Conservation (phyloP, 345 rosid species). For the Aquilaria sinensis region DNA sequence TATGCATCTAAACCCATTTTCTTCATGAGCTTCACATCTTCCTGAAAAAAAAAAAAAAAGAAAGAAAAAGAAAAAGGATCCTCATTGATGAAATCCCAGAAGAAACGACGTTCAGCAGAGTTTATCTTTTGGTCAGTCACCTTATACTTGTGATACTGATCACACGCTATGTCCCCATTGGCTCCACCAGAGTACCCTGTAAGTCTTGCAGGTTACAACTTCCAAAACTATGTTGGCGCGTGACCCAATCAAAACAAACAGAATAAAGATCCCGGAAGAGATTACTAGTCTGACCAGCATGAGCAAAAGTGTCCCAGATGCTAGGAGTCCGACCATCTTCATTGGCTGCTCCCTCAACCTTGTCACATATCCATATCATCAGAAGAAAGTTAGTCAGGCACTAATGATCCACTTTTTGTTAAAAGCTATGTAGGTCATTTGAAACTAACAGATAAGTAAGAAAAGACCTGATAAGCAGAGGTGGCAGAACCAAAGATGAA, state of each 20-base stretch:
- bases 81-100: background rate
- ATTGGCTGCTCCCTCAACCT: conserved; percentile 46
- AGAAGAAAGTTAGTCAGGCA: too few species aligned
- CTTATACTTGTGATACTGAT: conserved; percentile 54
- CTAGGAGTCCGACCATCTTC: conserved; percentile 45
- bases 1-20: conserved; percentile 11
- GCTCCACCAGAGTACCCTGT: conserved; percentile 27
- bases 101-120: background rate
- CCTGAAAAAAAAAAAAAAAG: background rate
- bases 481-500: conserved; percentile 21
- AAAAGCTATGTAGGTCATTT: too few species aligned
- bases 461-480: conserved; percentile 20
- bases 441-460: too few species aligned
- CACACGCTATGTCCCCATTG: conserved; percentile 38
- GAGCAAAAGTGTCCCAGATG: conserved; percentile 34
- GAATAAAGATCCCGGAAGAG: too few species aligned
- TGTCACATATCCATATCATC: too few species aligned
- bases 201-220: background rate
- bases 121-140: conserved; percentile 9
- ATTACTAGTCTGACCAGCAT: conserved; percentile 15
- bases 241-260: too few species aligned
- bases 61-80: background rate
- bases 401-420: too few species aligned
- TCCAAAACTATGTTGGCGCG: too few species aligned
- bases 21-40: conserved; percentile 12